Base-by-base conservation (phyloP, 208 protist genomes). In the Leishmania amazonensis region DNA sequence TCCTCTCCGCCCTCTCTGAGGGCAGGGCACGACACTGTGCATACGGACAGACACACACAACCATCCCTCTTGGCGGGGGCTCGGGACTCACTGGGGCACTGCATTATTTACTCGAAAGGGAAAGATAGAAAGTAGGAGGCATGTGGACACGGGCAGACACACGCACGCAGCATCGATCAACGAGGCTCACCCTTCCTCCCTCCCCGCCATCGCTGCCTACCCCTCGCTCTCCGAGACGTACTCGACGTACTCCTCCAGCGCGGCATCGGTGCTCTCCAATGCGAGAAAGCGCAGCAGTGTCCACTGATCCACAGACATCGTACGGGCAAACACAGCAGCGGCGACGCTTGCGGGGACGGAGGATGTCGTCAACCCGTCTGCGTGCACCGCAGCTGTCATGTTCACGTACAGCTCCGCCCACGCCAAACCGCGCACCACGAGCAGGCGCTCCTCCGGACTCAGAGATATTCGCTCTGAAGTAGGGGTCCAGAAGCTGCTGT, bases 341-440 rank as follows among this genome's bases (percentile, higher is more conserved):
- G 60, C 71, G 9, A 62, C n/a, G 49, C 85, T 92, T 31, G 80
- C 79, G 2, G 75, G 68, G n/a, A 5, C 75, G 13, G 70, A 67
- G 3, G 38, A 38, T 71, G 60, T 19, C 17, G 53, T 24, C 53
- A 49, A 40, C 40, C 47, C 17, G 19, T 49, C 35, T 19, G 68
- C 31, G 40, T 60, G 54, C 35, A 17, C 65, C 9, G 68, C 70
- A 60, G 60, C 40, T 45, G 21, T 40, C 60, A 62, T 80, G 74
- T 90, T 96, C 65, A 85, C 85, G 77, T 84, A 85, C 19, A 94
- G 85, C 85, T 95, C 91, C 72, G 89, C 86, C 91, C 90, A 95
- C 68, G 91, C 92, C n/a, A 95, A 84, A 3, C 88, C 91, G 58
- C 93, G 90, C 40, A 95, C 68, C 60, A 93, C 74, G 15, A 58